These are phyloP conservation scores for Diplodia intermedia DNA, from an alignment of 2,329 filamentous ascomycete genomes.

Conservation along the genomic window DNA sequence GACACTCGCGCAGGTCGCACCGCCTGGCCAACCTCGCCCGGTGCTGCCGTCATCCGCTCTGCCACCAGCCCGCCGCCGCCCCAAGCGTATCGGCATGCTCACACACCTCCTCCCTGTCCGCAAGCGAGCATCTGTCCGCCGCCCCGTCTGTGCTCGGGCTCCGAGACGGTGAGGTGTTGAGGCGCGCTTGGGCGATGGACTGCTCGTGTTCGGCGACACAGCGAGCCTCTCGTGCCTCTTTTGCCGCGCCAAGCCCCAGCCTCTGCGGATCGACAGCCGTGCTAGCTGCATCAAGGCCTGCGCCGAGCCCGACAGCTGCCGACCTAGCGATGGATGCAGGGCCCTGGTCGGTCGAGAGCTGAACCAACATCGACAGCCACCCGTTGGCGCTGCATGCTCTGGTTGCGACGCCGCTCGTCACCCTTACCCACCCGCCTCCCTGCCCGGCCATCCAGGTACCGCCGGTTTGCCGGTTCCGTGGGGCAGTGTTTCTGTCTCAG, in stretches of 20 bases:
- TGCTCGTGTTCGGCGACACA: slow-evolving; percentile 19
- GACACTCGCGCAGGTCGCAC: slow-evolving; percentile 14
- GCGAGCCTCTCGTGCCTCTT: slow-evolving; percentile 8
- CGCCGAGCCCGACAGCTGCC: slow-evolving; percentile 3
- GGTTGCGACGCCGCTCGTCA: slow-evolving; percentile 13
- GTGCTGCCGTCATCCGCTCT: slow-evolving; percentile 9
- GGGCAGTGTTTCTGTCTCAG: slow-evolving; percentile 7
- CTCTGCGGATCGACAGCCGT: slow-evolving; percentile 5
- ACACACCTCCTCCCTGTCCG: neutral
- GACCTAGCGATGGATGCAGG: slow-evolving; percentile 1
- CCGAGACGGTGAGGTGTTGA: slow-evolving; percentile 16
- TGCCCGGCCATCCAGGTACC: neutral
- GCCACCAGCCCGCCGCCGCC: slow-evolving; percentile 9
- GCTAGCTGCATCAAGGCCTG: slow-evolving; percentile 4
- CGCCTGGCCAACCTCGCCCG: slow-evolving; percentile 1
- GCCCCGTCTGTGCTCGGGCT: slow-evolving; percentile 6
- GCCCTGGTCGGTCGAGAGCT: neutral
- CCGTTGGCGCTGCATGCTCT: slow-evolving; percentile 5
- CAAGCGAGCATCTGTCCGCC: slow-evolving; percentile 7
- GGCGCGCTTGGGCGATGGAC: neutral
- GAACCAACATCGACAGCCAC: slow-evolving; percentile 7
- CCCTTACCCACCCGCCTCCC: neutral
- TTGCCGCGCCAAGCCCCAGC: slow-evolving; percentile 24
- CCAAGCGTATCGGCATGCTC: slow-evolving; percentile 15
- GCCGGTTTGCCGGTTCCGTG: neutral